Percentiles rank a stretch among this genome's conserved stretches.
Conservation (phyloP, 2,329 filamentous ascomycete genomes). For the Microcera coccophila region DNA sequence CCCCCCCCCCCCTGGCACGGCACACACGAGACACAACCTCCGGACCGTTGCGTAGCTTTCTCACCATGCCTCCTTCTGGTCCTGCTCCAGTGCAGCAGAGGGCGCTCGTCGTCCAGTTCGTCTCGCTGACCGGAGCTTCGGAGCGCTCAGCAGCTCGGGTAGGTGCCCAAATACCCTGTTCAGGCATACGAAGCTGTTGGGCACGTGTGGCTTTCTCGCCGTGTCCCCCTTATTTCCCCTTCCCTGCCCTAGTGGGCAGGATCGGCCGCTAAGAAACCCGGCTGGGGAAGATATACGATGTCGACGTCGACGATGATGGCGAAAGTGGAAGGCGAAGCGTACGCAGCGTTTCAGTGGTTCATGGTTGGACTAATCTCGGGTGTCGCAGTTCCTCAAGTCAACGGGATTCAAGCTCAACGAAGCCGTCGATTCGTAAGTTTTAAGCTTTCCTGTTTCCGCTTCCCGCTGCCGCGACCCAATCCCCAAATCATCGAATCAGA, state of each 20-base stretch:
- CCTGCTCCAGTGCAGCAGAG: conserved; percentile 38
- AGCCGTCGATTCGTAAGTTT: conserved; percentile 56
- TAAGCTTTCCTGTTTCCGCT: conserved; percentile 12
- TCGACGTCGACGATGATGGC: background rate
- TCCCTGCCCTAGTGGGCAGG: background rate
- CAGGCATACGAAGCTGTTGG: background rate
- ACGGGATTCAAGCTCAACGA: conserved; percentile 50
- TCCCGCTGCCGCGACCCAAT: conserved; percentile 1
- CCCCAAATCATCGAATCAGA: conserved; percentile 1
- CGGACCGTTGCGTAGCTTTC: background rate
- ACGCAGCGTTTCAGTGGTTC: background rate
- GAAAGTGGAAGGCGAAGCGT: background rate
- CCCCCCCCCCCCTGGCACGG: background rate
- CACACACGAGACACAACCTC: background rate
- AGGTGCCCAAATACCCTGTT: conserved; percentile 29
- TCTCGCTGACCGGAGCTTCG: conserved; percentile 40
- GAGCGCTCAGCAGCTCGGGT: conserved; percentile 45
- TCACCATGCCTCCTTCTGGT: conserved; percentile 37
- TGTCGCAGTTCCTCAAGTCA: conserved; percentile 44
- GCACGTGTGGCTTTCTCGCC: background rate
- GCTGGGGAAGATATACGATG: background rate
- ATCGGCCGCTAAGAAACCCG: background rate
- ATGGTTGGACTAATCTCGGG: conserved; percentile 21
- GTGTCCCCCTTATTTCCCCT: background rate
- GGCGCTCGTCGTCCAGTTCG: conserved; percentile 40